phyloP scores from a whole-genome alignment of 345 rosid species.

The Iberis pinnata region DNA sequence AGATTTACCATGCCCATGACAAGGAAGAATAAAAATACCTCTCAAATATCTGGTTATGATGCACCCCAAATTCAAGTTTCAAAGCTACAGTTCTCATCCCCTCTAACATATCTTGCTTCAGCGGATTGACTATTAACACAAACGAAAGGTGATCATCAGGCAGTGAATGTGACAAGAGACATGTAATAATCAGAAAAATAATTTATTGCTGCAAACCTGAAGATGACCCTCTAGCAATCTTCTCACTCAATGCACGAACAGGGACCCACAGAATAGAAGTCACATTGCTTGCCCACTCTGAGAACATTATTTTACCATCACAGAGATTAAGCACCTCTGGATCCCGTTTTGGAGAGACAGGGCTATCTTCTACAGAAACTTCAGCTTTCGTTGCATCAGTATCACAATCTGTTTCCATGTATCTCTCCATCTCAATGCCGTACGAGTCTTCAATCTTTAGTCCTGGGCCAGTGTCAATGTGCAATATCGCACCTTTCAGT shows the following conservation, averaged over 20 bases:
- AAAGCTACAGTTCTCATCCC: conserved; percentile 97
- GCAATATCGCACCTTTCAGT: conserved; percentile 71
- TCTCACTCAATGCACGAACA: conserved; percentile 59
- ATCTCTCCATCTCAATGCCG: conserved; percentile 82
- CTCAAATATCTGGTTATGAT: conserved; percentile 86
- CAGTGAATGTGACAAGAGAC: conserved; percentile 21
- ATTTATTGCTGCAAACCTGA: conserved; percentile 49
- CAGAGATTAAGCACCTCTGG: conserved; percentile 50
- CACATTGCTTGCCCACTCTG: conserved; percentile 81
- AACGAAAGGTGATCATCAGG: conserved; percentile 23
- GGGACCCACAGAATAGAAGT: conserved; percentile 89
- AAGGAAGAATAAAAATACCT: conserved; percentile 39
- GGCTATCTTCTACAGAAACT: conserved; percentile 26
- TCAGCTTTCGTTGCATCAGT: conserved; percentile 26
- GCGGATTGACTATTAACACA: conserved; percentile 49
- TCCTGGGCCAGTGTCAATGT: conserved; percentile 95
- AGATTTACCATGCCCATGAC: conserved; percentile 13
- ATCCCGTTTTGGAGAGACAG: conserved; percentile 38
- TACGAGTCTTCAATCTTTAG: conserved; percentile 67
- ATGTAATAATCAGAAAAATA: conserved; percentile 18
- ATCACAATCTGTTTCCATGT: conserved; percentile 28
- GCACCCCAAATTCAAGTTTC: conserved; percentile 87
- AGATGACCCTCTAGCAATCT: conserved; percentile 81
- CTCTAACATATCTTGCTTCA: conserved; percentile 69
- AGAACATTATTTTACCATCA: conserved; percentile 63